Conservation (phyloP, 2,329 filamentous ascomycete genomes). For the Colletotrichum echinochloae region DNA sequence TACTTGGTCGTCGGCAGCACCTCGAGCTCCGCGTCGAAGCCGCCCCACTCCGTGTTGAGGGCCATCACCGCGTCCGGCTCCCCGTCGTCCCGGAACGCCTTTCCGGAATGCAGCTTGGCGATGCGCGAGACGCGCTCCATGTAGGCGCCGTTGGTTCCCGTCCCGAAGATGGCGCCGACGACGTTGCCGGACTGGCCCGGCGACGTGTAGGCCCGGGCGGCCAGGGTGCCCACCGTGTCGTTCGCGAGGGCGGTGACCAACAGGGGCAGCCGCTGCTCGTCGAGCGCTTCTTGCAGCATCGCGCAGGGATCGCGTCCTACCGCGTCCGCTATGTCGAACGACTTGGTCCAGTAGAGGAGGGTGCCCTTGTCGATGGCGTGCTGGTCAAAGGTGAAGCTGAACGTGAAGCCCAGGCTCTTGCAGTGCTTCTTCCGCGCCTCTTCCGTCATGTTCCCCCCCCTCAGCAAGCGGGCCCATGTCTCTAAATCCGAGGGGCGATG, state of each 20-base stretch:
- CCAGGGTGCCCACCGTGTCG: constrained; percentile 83
- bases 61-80: constrained; percentile 70
- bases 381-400: constrained; percentile 79
- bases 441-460: background rate
- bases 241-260: constrained; percentile 81
- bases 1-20: constrained; percentile 79
- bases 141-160: constrained; percentile 80
- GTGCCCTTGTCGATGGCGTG: constrained; percentile 78
- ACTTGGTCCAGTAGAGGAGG: constrained; percentile 84
- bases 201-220: constrained; percentile 83
- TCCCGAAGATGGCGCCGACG: constrained; percentile 84
- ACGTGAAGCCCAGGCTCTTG: constrained; percentile 48
- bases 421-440: constrained; percentile 20
- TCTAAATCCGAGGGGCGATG: constrained; percentile 56
- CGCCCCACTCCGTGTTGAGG: constrained; percentile 86
- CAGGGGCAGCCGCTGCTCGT: constrained; percentile 75
- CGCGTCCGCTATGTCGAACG: constrained; percentile 81
- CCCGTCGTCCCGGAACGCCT: background rate
- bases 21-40: constrained; percentile 78
- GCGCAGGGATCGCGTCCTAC: constrained; percentile 81
- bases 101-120: constrained; percentile 61
- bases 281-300: constrained; percentile 78
- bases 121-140: constrained; percentile 78
- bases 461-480: constrained; percentile 7
- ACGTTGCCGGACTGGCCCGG: constrained; percentile 76